Evolutionary conservation across 2,329 filamentous ascomycete genomes (phyloP), one percentile per base, ranked within the genome.

Genomic region (Aschersonia sp.): DNA sequence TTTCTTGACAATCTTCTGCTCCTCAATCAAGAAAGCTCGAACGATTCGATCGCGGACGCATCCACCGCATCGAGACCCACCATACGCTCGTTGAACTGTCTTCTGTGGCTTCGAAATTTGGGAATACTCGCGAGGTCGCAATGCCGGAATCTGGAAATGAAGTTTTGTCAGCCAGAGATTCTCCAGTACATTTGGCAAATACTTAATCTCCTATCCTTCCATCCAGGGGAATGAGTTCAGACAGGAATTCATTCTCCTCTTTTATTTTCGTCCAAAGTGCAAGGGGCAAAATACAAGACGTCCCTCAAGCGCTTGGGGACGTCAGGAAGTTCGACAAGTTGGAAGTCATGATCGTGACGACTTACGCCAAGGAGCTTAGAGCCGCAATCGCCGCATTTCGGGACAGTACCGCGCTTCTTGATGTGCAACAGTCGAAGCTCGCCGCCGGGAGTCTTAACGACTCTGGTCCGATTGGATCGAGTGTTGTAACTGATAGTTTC

Each of bases 1-100:
- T 87, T 98, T 98, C 88, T 98, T 98, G 74, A 98, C 92, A 64
- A 98, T 97, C 87, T 98, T 98, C 81, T 98, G 92, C 83, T 98
- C 92, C 79, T 98, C 94, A 59, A 98, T 97, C 70, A 98, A 76
- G 84, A 98, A 98, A 56, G 92, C 92, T 62, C 92, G 87, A 61
- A 96, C 87, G 61, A 98, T 87, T 63, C 92, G 85, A 78, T 98
- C 92, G 72, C 90, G 89, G 61, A 98, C 92, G 73, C 92, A 98
- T 80, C 87, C 92, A 68, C 85, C 88, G 79, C 92, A 98, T 81
- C 92, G 87, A 64, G 89, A 96, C 67, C 92, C 92, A 71, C 92
- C 89, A 71, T 98, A 98, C 65, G 92, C 89, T 64, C 92, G 88
- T 78, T 92, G 87, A 69, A 98, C 92, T 64, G 87, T 95, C 87